Evolutionary conservation across 2,329 filamentous ascomycete species (phyloP).

Genomic region (Graphilbum ipis-grandicollis): DNA sequence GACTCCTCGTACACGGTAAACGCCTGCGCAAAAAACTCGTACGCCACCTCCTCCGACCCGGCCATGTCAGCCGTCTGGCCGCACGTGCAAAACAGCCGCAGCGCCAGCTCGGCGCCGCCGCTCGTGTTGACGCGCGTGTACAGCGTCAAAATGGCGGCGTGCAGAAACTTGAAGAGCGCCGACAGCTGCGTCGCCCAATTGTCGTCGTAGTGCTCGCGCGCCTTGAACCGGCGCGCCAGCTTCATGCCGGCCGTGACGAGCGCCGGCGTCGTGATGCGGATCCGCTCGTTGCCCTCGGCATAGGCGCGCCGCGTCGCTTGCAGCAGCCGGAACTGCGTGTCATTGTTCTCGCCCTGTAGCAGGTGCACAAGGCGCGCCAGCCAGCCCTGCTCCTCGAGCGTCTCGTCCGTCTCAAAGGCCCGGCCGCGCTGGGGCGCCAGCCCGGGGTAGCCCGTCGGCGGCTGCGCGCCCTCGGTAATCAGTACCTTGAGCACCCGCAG

Average conservation of each 20-base stretch:
- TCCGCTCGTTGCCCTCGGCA: conserved; percentile 80
- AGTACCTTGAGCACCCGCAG: conserved; percentile 78
- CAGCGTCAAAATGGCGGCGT: conserved; percentile 68
- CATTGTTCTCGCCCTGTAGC: conserved; percentile 67
- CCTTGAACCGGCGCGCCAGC: conserved; percentile 74
- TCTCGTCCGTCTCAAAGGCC: conserved; percentile 78
- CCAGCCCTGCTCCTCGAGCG: conserved; percentile 95
- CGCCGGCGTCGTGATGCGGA: conserved; percentile 87
- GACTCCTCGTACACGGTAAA: conserved; percentile 97
- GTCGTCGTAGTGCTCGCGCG: conserved; percentile 65
- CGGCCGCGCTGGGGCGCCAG: conserved; percentile 54
- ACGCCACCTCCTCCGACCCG: conserved; percentile 86
- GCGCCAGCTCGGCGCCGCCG: conserved; percentile 69
- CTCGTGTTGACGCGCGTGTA: conserved; percentile 60
- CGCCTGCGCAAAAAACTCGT: conserved; percentile 95
- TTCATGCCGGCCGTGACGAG: conserved; percentile 82
- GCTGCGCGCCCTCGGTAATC: conserved; percentile 80
- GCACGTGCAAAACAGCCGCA: conserved; percentile 80
- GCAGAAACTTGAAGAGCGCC: conserved; percentile 87
- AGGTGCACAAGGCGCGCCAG: conserved; percentile 83
- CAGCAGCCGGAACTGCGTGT: conserved; percentile 84
- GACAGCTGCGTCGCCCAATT: conserved; percentile 50
- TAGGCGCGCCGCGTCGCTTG: conserved; percentile 79
- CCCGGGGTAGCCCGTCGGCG: conserved; percentile 69
- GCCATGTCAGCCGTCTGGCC: conserved; percentile 86